phyloP scores from a whole-genome alignment of 2,329 filamentous ascomycete species.

The Monilinia fructicola region DNA sequence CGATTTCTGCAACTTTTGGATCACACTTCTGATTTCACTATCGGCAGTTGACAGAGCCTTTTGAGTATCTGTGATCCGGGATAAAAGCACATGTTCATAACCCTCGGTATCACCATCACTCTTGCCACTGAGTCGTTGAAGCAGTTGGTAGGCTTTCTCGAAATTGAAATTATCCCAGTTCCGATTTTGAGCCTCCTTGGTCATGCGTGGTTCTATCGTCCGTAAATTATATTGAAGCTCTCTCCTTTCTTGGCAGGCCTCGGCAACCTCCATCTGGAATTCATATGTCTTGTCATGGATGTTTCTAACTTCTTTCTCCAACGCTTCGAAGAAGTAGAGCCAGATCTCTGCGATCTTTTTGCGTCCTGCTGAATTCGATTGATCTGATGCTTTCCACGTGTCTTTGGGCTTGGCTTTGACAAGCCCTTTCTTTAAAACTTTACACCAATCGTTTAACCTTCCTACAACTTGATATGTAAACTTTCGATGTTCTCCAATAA shows the following conservation, averaged over 20 bases:
- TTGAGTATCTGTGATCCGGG: not conserved
- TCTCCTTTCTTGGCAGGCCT: not conserved
- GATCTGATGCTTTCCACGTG: not conserved
- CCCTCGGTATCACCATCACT: not conserved
- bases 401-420: not conserved
- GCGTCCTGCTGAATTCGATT: not conserved
- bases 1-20: not conserved
- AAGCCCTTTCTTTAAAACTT: not conserved
- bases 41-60: not conserved
- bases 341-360: not conserved
- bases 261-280: not conserved
- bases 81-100: not conserved
- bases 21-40: too few species aligned
- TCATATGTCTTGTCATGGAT: not conserved
- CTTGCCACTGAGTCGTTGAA: not conserved
- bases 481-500: not conserved
- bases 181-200: not conserved
- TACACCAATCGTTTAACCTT: not conserved
- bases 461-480: not conserved
- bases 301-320: not conserved
- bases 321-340: not conserved
- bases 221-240: not conserved
- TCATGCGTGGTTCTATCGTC: not conserved
- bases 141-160: not conserved
- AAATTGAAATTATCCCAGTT: not conserved